phyloP scores from a whole-genome alignment of 2,329 filamentous ascomycete species.

The Capronia americana region DNA sequence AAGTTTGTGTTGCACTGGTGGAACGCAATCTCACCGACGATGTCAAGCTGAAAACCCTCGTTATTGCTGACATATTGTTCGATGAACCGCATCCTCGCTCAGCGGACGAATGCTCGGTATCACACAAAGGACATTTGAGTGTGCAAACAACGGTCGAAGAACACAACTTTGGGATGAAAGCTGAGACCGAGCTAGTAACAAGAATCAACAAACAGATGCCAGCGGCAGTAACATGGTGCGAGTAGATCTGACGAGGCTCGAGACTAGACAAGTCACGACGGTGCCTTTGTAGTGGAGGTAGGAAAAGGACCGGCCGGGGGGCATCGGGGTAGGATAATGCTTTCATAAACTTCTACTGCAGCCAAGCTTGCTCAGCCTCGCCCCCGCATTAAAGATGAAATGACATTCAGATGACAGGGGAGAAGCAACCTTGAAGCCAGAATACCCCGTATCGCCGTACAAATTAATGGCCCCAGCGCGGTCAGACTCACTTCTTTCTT shows the following conservation, averaged over 20 bases:
- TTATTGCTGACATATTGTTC: slow-evolving; percentile 29
- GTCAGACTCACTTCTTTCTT: not conserved
- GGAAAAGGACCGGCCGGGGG: not conserved
- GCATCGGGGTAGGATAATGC: not conserved
- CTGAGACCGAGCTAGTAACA: not conserved
- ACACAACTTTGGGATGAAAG: not conserved
- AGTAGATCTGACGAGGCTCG: not conserved
- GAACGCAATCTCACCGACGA: slow-evolving; percentile 52
- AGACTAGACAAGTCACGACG: not conserved
- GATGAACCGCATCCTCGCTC: slow-evolving; percentile 34
- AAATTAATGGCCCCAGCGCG: not conserved
- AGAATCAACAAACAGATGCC: not conserved
- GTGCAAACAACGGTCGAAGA: not conserved
- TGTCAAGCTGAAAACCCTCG: slow-evolving; percentile 58
- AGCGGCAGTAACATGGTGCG: not conserved
- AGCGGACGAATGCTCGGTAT: not conserved
- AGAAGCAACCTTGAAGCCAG: not conserved
- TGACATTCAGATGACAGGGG: not conserved
- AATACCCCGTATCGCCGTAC: no score
- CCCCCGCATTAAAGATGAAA: not conserved
- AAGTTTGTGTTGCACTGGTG: no score
- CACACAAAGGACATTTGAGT: not conserved
- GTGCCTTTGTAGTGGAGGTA: slow-evolving; percentile 9
- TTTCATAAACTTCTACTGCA: not conserved
- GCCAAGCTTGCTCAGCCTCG: slow-evolving; percentile 18